Base-by-base conservation (phyloP, 768 basidiomycete genomes). In the Boletus insuetus region DNA sequence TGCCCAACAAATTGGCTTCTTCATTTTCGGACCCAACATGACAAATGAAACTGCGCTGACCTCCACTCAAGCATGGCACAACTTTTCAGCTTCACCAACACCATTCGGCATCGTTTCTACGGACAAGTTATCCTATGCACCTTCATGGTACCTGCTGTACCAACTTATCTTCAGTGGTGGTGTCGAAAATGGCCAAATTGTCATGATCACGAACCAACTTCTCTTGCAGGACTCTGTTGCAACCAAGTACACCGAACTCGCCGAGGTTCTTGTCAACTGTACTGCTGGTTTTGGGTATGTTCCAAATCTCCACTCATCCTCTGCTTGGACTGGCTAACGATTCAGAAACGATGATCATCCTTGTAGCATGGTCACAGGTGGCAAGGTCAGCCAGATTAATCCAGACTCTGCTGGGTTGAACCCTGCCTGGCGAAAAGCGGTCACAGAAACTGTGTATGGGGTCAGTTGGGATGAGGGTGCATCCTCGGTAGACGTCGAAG, bases 371-470 rank as follows among this genome's bases (percentile, higher is more conserved):
- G 64, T 80, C 7, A 73, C 67, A 7, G 81, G 81, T 3, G 79
- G 81, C 1, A 74, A 71, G 6, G 79, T 79, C 12, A 67, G 72
- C 4, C 61, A 63, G 20, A 61, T 69, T 2, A 61, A 73, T 22
- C 73, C 78, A 0, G 65, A 72, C 43, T 72, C 76, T 4, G 67
- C 71, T 13, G 79, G 76, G 11, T 52, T 80, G n/a, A 74, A 80
- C 63, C 80, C 79, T 12, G 76, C 74, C 3, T 83, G 80, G 79
- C 70, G 80, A 5, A 68, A 71, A 14, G 71, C 78, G 0, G 43
- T 80, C 11, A 63, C 70, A 6, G 63, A 78, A 29, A 59, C 70
- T 4, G 45, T 62, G 9, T 64, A 66, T 29, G 57, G 55, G 0
- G 4, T 64, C 49, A 4, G 24, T 13, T 56, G 73, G 67, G 55